Evolutionary conservation across 306 rosid genomes (phyloP), one percentile per base, ranked within the genome.

Genomic region (Vigna radiata): DNA sequence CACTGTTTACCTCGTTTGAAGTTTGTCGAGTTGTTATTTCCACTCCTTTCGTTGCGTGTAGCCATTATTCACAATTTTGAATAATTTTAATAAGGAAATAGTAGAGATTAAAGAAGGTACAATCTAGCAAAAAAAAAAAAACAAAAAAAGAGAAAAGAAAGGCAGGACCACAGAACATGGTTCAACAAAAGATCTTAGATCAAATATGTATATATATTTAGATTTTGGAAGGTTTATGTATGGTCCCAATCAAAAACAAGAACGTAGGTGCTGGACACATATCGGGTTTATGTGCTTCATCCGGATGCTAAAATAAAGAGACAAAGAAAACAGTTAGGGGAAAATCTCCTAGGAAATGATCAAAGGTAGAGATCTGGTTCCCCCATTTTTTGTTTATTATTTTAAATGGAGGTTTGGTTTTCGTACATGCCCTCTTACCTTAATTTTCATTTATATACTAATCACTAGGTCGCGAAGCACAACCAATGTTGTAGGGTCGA

Each of bases 251-350:
- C 73, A 84, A 82, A 83, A 67, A 33, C 82, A 70, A 66, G 89
- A 88, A 78, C 87, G 85, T 83, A 90, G 90, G 90, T 89, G 80
- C 58, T 59, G 78, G 87, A 90, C 88, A 86, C 83, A 83, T 84
- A 81, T 81, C 85, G 54, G 76, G 91, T 83, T 77, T 63, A 71
- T 19, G 67, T 77, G 86, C 85, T 85, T 82, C 76, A 83, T 78
- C 66, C 31, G 66, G 79, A 61, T 46, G 73, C 74, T 66, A 73
- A 78, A 84, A 84, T 53, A 79, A 80, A 46, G 31, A 70, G 85
- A 82, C 81, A 81, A 76, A 76, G 90, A 84, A 83, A 90, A 90
- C 92, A 92, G 90, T 88, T 70, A 83, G 89, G 79, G 90, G 85
- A 85, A 90, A 87, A 92, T 75, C 78, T 79, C 91, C 85, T 83